A percentile compares a stretch with the other conserved stretches of the same genome.
Evolutionary conservation across 371 early-diverging fungal species (phyloP).

Genomic region (Apophysomyces trapeziformis): DNA sequence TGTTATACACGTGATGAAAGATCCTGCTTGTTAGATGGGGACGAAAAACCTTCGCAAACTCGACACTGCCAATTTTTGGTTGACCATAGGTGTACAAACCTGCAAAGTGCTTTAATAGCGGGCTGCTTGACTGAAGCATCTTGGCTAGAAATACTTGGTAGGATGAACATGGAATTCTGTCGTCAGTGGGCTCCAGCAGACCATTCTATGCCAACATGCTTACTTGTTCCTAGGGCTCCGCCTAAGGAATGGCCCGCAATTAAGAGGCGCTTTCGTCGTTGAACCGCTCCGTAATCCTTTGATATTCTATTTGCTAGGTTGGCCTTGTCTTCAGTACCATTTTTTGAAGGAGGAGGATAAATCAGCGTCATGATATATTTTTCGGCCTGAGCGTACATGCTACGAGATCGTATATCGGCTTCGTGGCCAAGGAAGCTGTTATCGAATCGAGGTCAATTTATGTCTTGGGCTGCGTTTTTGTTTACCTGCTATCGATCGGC

Average conservation of each 20-base stretch:
- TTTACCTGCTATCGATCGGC: constrained; percentile 39
- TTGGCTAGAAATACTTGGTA: constrained; percentile 57
- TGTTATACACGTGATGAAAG: constrained; percentile 65
- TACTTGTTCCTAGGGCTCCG: constrained; percentile 50
- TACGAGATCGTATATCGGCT: constrained; percentile 36
- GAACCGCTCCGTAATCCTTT: too few species aligned
- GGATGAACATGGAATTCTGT: too few species aligned
- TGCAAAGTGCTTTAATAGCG: constrained; percentile 55
- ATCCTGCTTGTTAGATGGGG: constrained; percentile 55
- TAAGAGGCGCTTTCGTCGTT: constrained; percentile 36
- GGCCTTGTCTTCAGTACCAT: background rate
- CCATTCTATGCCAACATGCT: constrained; percentile 5
- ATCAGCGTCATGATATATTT: constrained; percentile 38
- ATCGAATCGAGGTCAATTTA: background rate
- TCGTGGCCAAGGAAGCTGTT: constrained; percentile 43
- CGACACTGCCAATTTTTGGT: constrained; percentile 62
- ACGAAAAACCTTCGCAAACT: constrained; percentile 56
- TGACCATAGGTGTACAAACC: constrained; percentile 64
- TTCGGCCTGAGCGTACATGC: constrained; percentile 49
- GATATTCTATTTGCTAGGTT: constrained; percentile 25
- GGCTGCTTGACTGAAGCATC: constrained; percentile 61
- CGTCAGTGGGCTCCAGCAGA: too few species aligned
- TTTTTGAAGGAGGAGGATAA: constrained; percentile 13
- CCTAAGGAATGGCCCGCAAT: constrained; percentile 54
- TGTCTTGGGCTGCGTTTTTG: background rate